Conservation (phyloP, 768 basidiomycete species). For the Chlorophyllum brunneum region DNA sequence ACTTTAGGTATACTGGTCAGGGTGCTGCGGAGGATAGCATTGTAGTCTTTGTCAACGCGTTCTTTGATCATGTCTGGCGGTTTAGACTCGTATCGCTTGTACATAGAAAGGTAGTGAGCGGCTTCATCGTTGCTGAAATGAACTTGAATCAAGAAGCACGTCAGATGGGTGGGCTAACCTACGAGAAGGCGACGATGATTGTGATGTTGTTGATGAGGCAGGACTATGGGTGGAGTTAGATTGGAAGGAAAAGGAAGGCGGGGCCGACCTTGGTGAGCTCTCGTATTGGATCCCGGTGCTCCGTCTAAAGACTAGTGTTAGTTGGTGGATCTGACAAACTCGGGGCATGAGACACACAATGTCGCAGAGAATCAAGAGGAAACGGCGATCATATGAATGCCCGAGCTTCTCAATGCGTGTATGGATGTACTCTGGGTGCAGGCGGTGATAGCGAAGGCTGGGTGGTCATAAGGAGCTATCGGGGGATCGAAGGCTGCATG, state of each 20-base stretch:
- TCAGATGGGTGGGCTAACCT: slow-evolving; percentile 3
- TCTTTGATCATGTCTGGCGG: slow-evolving; percentile 94
- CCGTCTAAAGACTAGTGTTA: slow-evolving; percentile 47
- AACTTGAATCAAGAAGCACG: slow-evolving; percentile 6
- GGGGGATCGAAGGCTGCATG: neutral
- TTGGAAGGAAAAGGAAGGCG: neutral
- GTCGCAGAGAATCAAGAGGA: slow-evolving; percentile 89
- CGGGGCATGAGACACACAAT: slow-evolving; percentile 53
- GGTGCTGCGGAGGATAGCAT: slow-evolving; percentile 72
- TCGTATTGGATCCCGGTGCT: slow-evolving; percentile 87
- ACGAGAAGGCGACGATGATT: slow-evolving; percentile 87
- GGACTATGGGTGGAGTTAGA: slow-evolving; percentile 35
- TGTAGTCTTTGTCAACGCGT: slow-evolving; percentile 85
- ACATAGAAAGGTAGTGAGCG: slow-evolving; percentile 84
- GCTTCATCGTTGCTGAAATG: slow-evolving; percentile 77
- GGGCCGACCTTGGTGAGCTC: slow-evolving; percentile 80
- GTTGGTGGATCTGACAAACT: neutral
- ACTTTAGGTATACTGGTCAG: slow-evolving; percentile 90
- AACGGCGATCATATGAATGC: slow-evolving; percentile 73
- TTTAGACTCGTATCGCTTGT: slow-evolving; percentile 93
- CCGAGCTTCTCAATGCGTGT: slow-evolving; percentile 85
- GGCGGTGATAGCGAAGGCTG: slow-evolving; percentile 90
- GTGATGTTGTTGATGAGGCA: slow-evolving; percentile 94
- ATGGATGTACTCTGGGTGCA: slow-evolving; percentile 97
- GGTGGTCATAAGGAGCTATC: neutral